Evolutionary conservation across 495 filamentous ascomycete species (phyloP).

Genomic region (Annulohypoxylon moriforme): DNA sequence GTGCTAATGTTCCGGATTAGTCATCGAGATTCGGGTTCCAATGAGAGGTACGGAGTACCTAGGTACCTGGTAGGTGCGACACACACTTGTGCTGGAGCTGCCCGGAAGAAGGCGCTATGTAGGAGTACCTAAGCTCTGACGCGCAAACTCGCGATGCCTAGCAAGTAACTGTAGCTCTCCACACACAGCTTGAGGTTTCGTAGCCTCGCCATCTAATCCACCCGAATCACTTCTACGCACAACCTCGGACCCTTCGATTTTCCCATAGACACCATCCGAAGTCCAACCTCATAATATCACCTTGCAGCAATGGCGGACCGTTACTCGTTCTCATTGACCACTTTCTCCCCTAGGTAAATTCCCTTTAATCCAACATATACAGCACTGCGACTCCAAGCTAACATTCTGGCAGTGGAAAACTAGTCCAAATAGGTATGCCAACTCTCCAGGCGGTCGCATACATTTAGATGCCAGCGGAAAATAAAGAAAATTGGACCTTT

Average conservation of each 20-base stretch:
- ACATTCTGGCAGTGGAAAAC: constrained; percentile 80
- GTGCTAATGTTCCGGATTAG: constrained; percentile 6
- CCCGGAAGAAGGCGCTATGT: neutral
- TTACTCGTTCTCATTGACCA: constrained; percentile 99
- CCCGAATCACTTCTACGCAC: constrained; percentile 10
- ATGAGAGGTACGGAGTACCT: neutral
- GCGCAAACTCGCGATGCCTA: constrained; percentile 48
- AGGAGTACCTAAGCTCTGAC: constrained; percentile 36
- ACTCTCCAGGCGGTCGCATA: constrained; percentile 20
- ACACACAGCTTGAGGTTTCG: constrained; percentile 39
- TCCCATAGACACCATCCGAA: constrained; percentile 10
- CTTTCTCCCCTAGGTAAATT: constrained; percentile 97
- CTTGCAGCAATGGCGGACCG: constrained; percentile 85
- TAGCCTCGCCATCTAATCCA: constrained; percentile 39
- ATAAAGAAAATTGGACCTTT: neutral
- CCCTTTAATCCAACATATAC: constrained; percentile 25
- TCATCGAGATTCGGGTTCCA: neutral
- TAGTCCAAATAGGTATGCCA: constrained; percentile 81
- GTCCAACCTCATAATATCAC: constrained; percentile 8
- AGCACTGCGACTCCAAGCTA: constrained; percentile 52
- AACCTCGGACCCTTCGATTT: constrained; percentile 11
- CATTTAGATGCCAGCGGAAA: neutral
- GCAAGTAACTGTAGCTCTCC: constrained; percentile 42
- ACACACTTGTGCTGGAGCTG: constrained; percentile 5
- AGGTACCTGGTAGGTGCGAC: constrained; percentile 8